Percentiles rank a stretch among this genome's conserved stretches.
These are phyloP conservation scores for Torulaspora microellipsoides DNA, from an alignment of 805 yeast genomes.

Conservation along the genomic window DNA sequence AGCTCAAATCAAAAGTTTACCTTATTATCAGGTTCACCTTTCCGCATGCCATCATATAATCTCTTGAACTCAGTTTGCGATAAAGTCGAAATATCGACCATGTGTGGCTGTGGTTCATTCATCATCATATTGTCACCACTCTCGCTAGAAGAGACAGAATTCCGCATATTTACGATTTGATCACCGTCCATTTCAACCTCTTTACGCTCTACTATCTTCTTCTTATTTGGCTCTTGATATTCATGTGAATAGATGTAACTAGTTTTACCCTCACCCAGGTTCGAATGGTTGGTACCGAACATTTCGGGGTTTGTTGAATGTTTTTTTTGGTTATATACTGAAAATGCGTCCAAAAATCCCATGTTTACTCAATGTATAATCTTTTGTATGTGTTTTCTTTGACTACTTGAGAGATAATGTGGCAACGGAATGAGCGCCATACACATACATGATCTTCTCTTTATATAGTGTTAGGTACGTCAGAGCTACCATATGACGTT, in stretches of 20 bases:
- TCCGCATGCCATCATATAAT: constrained; percentile 19
- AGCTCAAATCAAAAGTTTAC: constrained; percentile 22
- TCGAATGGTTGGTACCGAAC: constrained; percentile 20
- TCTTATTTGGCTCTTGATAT: constrained; percentile 12
- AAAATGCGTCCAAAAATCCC: constrained; percentile 32
- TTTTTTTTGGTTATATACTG: constrained; percentile 31
- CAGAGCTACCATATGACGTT: too few species aligned
- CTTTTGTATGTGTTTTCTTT: not conserved
- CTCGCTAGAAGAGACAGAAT: constrained; percentile 6
- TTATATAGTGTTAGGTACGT: too few species aligned
- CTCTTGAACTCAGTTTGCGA: constrained; percentile 24
- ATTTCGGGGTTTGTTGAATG: constrained; percentile 23
- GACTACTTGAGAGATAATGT: too few species aligned
- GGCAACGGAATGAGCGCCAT: too few species aligned
- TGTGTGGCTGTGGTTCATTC: constrained; percentile 7
- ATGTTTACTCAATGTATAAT: constrained; percentile 4
- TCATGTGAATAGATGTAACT: constrained; percentile 23
- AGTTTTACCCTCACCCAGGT: constrained; percentile 21
- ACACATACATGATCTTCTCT: too few species aligned
- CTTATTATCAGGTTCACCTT: constrained; percentile 28
- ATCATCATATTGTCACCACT: constrained; percentile 1
- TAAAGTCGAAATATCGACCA: constrained; percentile 20
- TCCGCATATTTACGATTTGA: constrained; percentile 4
- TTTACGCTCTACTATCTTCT: constrained; percentile 1
- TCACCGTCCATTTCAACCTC: not conserved